Evolutionary conservation across 768 basidiomycete genomes (phyloP).

Genomic region (Trametes elegans): DNA sequence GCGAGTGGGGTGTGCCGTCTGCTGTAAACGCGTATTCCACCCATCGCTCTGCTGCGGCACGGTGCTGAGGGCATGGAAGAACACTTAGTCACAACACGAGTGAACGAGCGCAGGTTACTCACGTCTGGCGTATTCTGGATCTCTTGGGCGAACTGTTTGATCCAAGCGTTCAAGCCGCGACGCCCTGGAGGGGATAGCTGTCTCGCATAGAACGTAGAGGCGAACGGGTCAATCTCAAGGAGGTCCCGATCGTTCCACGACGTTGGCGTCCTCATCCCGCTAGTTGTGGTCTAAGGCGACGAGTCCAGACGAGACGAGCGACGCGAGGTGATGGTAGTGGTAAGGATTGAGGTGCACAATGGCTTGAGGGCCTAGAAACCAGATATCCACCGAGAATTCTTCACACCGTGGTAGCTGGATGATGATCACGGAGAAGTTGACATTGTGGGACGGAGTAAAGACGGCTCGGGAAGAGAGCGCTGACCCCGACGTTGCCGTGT

Average conservation of each 20-base stretch:
- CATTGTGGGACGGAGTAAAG: background rate
- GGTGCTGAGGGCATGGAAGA: too few relatives aligned
- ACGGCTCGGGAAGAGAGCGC: background rate
- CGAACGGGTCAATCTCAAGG: slow-evolving; percentile 27
- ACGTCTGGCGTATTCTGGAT: background rate
- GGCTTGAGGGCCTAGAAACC: background rate
- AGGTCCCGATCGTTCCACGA: slow-evolving; percentile 18
- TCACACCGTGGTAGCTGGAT: slow-evolving; percentile 1
- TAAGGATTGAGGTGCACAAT: too few relatives aligned
- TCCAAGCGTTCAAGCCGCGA: slow-evolving; percentile 3
- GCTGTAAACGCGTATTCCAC: slow-evolving; percentile 2
- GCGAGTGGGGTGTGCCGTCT: background rate
- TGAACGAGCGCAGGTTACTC: too few relatives aligned
- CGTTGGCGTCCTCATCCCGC: slow-evolving; percentile 3
- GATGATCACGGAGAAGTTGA: background rate
- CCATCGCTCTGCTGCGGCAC: slow-evolving; percentile 1
- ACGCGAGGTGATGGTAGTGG: background rate
- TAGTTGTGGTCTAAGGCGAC: background rate
- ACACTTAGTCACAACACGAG: too few relatives aligned
- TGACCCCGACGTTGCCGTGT: background rate
- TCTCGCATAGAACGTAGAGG: slow-evolving; percentile 10
- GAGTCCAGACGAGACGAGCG: too few relatives aligned
- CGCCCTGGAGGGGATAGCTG: background rate
- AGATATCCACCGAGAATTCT: background rate
- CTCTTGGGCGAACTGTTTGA: background rate